Base-by-base conservation (phyloP, 2,329 filamentous ascomycete genomes). In the Diaporthe vaccinii region DNA sequence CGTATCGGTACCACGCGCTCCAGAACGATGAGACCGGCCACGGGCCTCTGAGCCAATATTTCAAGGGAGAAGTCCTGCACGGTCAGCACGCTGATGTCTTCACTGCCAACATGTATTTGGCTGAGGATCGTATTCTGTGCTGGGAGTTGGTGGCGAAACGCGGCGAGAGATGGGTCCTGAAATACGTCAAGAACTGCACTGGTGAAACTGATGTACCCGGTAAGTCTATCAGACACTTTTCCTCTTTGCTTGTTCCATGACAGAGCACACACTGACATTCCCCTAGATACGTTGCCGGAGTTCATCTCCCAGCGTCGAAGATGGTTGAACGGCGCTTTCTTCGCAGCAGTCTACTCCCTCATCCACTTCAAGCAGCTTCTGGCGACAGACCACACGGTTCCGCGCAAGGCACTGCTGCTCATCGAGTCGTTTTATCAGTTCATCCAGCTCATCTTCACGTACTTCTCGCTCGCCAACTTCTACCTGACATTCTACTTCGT, bases 401-500 rank as follows among this genome's bases (percentile, higher is more conserved):
- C 92, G 51, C 94, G 97, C 79, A 99, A 99, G 85, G 89, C 98
- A 34, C 89, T 99, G 46, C 91, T 99, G 71, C 96, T 98, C 84
- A 91, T 98, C 79, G 97, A 99, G 83, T 98, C 98, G 82, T 84
- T 98, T 79, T 99, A 99, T 84, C 97, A 99, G 83, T 93, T 98
- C 82, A 89, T 98, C 79, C 94, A 95, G 81, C 91, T 99, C 20
- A 84, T 98, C 76, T 99, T 99, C 87, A 99, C 97, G 61, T 99
- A 95, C 87, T 98, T 99, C 87, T 98, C 96, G 15, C 91, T 99
- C 55, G 96, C 96, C 84, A 99, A 99, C 87, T 99, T 98, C 88
- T 99, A 98, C 84, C 92, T 99, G 71, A 98, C 96, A 75, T 99
- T 99, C 86, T 99, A 96, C 89, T 99, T 99, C 87, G 93, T 99